Evolutionary conservation across 1,139 yeast genomes (phyloP), one percentile per base, ranked within the genome.

Genomic region (Candida glucosophila): DNA sequence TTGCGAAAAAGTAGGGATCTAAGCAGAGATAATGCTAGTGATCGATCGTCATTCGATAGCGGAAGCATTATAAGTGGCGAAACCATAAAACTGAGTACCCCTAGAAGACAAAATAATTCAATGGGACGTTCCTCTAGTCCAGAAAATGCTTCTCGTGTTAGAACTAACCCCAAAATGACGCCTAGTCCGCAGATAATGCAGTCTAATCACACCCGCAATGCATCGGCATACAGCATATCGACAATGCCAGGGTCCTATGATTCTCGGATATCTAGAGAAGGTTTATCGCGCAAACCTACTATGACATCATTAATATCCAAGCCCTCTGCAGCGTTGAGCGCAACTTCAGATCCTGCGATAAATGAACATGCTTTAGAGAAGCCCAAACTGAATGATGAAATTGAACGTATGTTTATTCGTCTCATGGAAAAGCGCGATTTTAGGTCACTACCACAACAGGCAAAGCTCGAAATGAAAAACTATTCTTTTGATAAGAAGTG

Each of bases 371-470:
- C n/a, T n/a, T 37, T 59, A 13, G 80, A 76, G 27, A 73, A 66
- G 40, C 90, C 90, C 0, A 44, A 52, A 6, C 71, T 76, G 36
- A 68, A 62, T 3, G 57, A 58, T 39, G 85, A 75, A 38, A 70
- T 80, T 20, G 85, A 79, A 39, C 55, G 66, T 29, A 56, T 77
- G 67, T 80, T 78, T 45, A 65, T 72, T 31, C 78, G 73, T 30
- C 65, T 80, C 35, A 74, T 82, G 86, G 79, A 77, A 31, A 78
- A 80, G 42, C 69, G 96, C 42, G 93, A 86, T 47, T 80, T 83
- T 49, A 75, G 77, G 39, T 73, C 81, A 29, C 61, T 86, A 26
- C 94, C 95, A 0, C 72, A 73, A 15, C 73, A 71, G 31, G 94
- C 93, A 7, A 78, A 78, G 37, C 71, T 66, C 34, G 93, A 83